These are phyloP conservation scores for Graphiopsis chlorocephala DNA, from an alignment of 2,329 filamentous ascomycete genomes.

Conservation along the genomic window DNA sequence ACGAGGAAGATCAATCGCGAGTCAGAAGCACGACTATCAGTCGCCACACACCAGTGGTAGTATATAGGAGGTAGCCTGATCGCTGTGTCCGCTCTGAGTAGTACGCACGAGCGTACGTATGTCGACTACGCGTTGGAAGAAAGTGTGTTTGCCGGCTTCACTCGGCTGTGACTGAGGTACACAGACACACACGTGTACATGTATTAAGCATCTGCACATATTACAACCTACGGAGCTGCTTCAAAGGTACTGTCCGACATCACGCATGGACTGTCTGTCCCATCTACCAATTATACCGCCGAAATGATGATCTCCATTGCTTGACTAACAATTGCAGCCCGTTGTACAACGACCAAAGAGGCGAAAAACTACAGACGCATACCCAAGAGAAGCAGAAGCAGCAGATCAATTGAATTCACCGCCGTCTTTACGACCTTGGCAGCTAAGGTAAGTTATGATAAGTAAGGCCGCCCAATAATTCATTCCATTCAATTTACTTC, in stretches of 20 bases:
- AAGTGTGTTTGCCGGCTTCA: neutral
- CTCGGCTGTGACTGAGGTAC: neutral
- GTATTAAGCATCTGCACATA: neutral
- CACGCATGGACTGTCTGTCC: no score
- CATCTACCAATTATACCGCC: no score
- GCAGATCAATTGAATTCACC: neutral
- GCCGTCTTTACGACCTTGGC: neutral
- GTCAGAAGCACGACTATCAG: no score
- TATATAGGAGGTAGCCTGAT: neutral
- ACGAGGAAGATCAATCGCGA: no score
- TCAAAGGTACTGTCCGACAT: no score
- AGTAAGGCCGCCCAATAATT: neutral
- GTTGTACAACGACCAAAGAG: no score
- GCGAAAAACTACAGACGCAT: neutral
- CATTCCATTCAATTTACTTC: neutral
- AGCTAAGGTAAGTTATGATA: neutral
- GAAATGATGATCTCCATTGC: no score
- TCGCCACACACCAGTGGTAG: no score
- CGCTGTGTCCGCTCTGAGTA: neutral
- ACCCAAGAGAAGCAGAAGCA: neutral
- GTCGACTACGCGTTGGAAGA: neutral
- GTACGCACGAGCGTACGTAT: neutral
- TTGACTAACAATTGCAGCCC: no score
- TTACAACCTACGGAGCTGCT: neutral
- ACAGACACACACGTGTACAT: neutral